phyloP scores from a whole-genome alignment of 176 grass and related monocot genomes.

The Bonia amplexicaulis region DNA sequence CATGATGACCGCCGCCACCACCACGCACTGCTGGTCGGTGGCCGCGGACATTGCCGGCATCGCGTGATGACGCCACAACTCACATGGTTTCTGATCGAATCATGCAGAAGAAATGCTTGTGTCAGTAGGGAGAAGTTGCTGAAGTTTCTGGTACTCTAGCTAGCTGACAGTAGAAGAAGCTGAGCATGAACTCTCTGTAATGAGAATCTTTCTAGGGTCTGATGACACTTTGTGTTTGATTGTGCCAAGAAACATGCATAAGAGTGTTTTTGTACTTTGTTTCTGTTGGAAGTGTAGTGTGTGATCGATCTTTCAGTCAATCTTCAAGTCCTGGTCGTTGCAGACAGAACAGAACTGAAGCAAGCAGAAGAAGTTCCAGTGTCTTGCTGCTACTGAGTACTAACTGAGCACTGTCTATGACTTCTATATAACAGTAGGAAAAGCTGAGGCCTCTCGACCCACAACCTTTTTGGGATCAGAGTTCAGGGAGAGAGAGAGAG shows the following conservation, averaged over 20 bases:
- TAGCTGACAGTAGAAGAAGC: constrained; percentile 19
- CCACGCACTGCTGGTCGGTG: constrained; percentile 47
- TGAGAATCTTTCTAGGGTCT: background rate
- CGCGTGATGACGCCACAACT: background rate
- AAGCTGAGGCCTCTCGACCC: background rate
- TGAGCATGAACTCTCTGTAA: background rate
- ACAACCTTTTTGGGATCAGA: background rate
- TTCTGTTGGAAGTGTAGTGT: background rate
- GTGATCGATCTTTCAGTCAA: background rate
- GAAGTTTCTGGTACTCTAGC: background rate
- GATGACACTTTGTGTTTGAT: background rate
- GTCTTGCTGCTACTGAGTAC: background rate
- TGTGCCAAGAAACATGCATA: background rate
- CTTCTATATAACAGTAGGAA: background rate
- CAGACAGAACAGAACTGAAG: background rate
- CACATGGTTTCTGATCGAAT: background rate
- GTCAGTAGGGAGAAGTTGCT: background rate
- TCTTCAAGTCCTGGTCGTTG: background rate
- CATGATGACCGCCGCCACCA: constrained; percentile 56
- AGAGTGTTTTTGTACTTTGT: background rate
- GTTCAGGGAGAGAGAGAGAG: background rate
- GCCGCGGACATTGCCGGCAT: constrained; percentile 35
- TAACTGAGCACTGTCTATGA: background rate
- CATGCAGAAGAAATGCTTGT: background rate
- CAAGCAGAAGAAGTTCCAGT: background rate